Conservation (phyloP, 805 yeast species). For the Myxozyma kluyveri region DNA sequence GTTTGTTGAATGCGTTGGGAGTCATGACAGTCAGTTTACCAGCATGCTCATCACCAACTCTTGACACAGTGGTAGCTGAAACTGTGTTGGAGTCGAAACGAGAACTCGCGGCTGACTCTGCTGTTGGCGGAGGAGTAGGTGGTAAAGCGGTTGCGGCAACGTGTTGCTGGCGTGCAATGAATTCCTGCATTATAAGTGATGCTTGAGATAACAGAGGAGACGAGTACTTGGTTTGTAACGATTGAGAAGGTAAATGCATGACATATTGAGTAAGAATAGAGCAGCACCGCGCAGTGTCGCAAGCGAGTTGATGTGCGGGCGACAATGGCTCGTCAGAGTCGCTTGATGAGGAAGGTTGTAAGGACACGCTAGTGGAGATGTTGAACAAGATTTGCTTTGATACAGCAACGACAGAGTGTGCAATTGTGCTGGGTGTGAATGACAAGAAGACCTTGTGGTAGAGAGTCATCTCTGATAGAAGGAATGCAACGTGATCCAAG, state of each 20-base stretch:
- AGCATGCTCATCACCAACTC: too few species aligned
- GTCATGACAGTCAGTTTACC: not conserved
- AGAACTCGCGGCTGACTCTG: slow-evolving; percentile 2
- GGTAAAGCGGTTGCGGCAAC: slow-evolving; percentile 15
- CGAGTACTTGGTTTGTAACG: slow-evolving; percentile 42
- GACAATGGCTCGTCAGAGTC: not conserved
- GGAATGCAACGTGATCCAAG: slow-evolving; percentile 35
- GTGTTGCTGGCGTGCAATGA: slow-evolving; percentile 20
- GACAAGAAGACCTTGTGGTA: slow-evolving; percentile 37
- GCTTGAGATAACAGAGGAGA: slow-evolving; percentile 26
- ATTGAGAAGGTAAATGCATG: slow-evolving; percentile 39
- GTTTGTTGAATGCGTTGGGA: not conserved
- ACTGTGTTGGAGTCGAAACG: not conserved
- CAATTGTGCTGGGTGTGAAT: slow-evolving; percentile 37
- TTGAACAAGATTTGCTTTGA: slow-evolving; percentile 33
- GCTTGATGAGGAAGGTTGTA: not conserved
- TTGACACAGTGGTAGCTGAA: not conserved
- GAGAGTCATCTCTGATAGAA: slow-evolving; percentile 40
- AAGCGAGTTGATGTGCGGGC: not conserved
- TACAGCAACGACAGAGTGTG: slow-evolving; percentile 39
- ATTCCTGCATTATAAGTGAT: slow-evolving; percentile 30
- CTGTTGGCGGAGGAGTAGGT: slow-evolving; percentile 28
- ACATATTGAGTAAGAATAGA: slow-evolving; percentile 38
- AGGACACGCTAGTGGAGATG: slow-evolving; percentile 1
- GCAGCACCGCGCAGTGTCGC: slow-evolving; percentile 36